These are phyloP conservation scores for Amesomyces nigricolor DNA, from an alignment of 2,329 filamentous ascomycete species.

Conservation along the genomic window DNA sequence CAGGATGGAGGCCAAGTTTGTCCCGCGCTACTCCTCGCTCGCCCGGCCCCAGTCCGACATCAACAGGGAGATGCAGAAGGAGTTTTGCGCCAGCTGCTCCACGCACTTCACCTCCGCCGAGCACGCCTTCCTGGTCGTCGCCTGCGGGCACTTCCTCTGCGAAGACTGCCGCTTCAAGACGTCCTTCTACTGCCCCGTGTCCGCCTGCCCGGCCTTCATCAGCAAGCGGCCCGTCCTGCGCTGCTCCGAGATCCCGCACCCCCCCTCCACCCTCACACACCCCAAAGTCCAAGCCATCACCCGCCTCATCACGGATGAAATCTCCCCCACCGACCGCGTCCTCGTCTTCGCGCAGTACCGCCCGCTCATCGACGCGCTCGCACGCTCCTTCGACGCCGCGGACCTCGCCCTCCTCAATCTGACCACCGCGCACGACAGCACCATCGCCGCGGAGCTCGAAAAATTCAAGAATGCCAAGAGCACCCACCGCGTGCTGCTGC, in stretches of 20 bases:
- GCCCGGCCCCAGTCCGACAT: background rate
- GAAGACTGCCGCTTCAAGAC: conserved; percentile 12
- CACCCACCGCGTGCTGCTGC: conserved; percentile 31
- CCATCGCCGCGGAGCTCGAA: conserved; percentile 20
- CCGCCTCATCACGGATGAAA: conserved; percentile 23
- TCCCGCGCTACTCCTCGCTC: conserved; percentile 5
- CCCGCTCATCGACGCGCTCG: conserved; percentile 28
- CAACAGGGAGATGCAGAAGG: background rate
- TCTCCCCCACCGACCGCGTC: conserved; percentile 26
- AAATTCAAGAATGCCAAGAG: conserved; percentile 32
- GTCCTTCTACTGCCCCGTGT: conserved; percentile 9
- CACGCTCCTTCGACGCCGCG: conserved; percentile 1
- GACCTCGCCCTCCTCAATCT: conserved; percentile 7
- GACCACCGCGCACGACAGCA: background rate
- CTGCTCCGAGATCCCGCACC: conserved; percentile 9
- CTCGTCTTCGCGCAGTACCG: conserved; percentile 37
- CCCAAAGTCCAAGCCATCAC: conserved; percentile 24
- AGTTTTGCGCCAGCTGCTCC: conserved; percentile 1
- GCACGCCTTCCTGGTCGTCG: conserved; percentile 21
- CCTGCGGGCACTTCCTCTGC: conserved; percentile 29
- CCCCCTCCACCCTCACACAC: background rate
- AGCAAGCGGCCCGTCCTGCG: conserved; percentile 20
- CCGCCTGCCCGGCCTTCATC: conserved; percentile 16
- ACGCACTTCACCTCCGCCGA: background rate
- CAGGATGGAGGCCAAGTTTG: conserved; percentile 8